Evolutionary conservation across 2,329 filamentous ascomycete species (phyloP).

Genomic region (Cucurbitaria berberidis): DNA sequence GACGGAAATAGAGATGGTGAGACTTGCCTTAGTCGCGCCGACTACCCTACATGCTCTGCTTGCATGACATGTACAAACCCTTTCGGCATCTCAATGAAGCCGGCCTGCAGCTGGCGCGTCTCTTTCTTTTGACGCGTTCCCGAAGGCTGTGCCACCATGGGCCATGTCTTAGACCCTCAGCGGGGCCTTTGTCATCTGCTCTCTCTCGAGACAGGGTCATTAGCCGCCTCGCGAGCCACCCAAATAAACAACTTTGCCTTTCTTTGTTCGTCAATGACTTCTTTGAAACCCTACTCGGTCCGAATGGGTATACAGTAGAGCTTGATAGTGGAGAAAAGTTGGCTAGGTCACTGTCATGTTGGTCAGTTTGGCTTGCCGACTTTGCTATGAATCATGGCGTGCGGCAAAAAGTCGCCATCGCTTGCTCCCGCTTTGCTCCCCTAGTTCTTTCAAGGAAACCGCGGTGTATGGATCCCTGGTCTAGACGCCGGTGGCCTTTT

Average conservation of each 20-base stretch:
- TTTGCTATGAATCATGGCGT: constrained; percentile 2
- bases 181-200: constrained; percentile 41
- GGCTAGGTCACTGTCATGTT: background rate
- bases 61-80: background rate
- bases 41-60: background rate
- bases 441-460: background rate
- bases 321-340: constrained; percentile 3
- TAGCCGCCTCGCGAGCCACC: constrained; percentile 16
- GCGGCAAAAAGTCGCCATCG: background rate
- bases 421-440: background rate
- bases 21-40: background rate
- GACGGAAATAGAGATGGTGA: background rate
- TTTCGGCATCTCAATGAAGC: background rate
- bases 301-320: constrained; percentile 12
- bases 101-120: constrained; percentile 13
- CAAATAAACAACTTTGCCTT: constrained; percentile 18
- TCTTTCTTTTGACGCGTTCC: constrained; percentile 30
- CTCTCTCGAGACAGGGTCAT: constrained; percentile 41
- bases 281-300: constrained; percentile 9
- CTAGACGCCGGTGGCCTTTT: background rate
- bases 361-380: background rate
- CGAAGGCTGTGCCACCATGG: constrained; percentile 37
- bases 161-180: constrained; percentile 42
- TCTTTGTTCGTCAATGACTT: constrained; percentile 15
- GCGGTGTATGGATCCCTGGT: constrained; percentile 1